Percentiles rank a stretch among this genome's conserved stretches.
phyloP scores from a whole-genome alignment of 352 stramenopile genomes.

The Pythium brachiatum region DNA sequence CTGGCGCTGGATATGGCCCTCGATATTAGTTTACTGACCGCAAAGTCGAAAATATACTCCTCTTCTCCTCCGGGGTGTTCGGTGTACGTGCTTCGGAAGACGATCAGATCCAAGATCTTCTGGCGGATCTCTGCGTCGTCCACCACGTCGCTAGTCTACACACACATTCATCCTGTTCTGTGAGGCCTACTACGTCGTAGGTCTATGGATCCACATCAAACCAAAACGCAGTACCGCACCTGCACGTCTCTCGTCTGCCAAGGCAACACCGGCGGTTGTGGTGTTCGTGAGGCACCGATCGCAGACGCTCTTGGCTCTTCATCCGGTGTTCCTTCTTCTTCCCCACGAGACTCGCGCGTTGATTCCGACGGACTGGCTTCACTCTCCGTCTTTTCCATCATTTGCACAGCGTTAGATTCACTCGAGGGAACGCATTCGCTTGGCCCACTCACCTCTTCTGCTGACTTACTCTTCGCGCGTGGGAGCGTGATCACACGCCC shows the following conservation, averaged over 20 bases:
- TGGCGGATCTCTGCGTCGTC: conserved; percentile 42
- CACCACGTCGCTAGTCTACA: conserved; percentile 28
- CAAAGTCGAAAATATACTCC: conserved; percentile 58
- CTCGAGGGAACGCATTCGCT: no score
- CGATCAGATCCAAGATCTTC: conserved; percentile 57
- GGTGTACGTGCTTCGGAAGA: conserved; percentile 62
- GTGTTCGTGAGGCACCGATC: conserved; percentile 9
- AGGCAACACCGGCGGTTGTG: conserved; percentile 30
- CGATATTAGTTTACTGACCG: conserved; percentile 14
- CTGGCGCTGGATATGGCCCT: background rate
- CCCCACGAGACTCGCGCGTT: conserved; percentile 5
- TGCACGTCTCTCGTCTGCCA: conserved; percentile 44
- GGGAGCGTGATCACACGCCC: conserved; percentile 16
- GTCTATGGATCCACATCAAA: no score
- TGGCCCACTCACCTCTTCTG: background rate
- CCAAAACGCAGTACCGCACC: no score
- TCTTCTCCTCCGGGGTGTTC: conserved; percentile 57
- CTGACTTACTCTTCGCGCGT: conserved; percentile 5
- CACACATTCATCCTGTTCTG: background rate
- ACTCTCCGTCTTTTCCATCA: conserved; percentile 20
- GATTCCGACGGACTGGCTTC: conserved; percentile 16
- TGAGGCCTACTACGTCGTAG: no score
- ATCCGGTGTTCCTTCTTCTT: background rate
- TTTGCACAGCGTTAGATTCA: background rate
- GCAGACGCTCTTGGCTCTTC: background rate